Evolutionary conservation across 2,329 filamentous ascomycete species (phyloP).

Genomic region (Cadophora sp.): DNA sequence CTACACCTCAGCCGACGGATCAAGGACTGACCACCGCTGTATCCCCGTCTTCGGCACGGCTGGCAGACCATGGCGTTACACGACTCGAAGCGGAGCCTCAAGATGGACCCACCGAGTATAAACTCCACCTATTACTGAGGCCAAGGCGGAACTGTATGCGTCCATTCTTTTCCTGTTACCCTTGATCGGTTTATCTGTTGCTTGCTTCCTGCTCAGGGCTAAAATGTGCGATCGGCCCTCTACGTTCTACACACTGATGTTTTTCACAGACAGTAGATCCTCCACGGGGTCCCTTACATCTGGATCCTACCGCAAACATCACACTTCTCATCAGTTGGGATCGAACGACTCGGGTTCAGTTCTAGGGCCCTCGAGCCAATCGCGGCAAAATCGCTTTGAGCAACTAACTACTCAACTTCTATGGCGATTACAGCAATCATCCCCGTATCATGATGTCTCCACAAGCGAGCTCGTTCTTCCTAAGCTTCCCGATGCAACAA

Average conservation of each 20-base stretch:
- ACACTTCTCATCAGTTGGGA: conserved; percentile 27
- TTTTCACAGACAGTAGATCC: conserved; percentile 59
- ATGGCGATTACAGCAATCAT: conserved; percentile 95
- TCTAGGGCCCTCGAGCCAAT: conserved; percentile 57
- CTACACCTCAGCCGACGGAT: conserved; percentile 37
- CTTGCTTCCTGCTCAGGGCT: background rate
- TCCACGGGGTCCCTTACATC: conserved; percentile 65
- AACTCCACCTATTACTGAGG: conserved; percentile 86
- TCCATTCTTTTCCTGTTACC: background rate
- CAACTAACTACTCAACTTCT: conserved; percentile 94
- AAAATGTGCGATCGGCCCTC: background rate
- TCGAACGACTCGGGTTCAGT: conserved; percentile 27
- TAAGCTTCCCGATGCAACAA: conserved; percentile 70
- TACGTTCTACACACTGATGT: conserved; percentile 2
- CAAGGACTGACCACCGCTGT: conserved; percentile 33
- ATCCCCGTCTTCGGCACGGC: conserved; percentile 49
- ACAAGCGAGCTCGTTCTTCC: conserved; percentile 78
- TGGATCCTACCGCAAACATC: conserved; percentile 41
- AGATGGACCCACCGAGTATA: conserved; percentile 95
- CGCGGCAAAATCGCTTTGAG: conserved; percentile 82
- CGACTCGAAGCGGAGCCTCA: conserved; percentile 90
- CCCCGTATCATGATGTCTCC: conserved; percentile 84
- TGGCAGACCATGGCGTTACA: conserved; percentile 70
- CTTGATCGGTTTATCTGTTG: background rate
- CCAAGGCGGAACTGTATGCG: conserved; percentile 68